A percentile compares a stretch with the other conserved stretches of the same genome.
These are phyloP conservation scores for Debaryomyces sp. DNA, from an alignment of 1,139 yeast species.

Conservation along the genomic window DNA sequence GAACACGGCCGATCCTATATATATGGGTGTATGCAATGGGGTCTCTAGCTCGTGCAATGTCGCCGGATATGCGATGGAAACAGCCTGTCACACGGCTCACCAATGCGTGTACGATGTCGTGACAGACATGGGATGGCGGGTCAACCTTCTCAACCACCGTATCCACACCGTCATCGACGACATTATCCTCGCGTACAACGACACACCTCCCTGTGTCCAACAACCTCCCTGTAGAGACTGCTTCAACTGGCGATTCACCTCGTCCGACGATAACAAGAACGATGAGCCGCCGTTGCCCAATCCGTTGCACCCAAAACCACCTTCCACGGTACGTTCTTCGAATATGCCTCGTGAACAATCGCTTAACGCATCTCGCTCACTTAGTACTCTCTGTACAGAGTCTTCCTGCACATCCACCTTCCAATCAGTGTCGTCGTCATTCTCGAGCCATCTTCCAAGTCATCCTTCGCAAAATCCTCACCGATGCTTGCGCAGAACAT, in stretches of 20 bases:
- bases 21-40: conserved; percentile 96
- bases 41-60: conserved; percentile 87
- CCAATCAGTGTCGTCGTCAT: conserved; percentile 2
- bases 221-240: conserved; percentile 89
- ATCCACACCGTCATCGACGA: conserved; percentile 91
- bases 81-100: conserved; percentile 91
- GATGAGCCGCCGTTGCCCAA: conserved; percentile 45
- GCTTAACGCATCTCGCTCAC: conserved; percentile 20
- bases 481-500: conserved; percentile 45
- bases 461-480: conserved; percentile 24
- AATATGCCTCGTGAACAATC: not conserved
- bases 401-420: conserved; percentile 4
- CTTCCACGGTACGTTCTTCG: conserved; percentile 4
- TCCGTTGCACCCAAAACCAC: conserved; percentile 32
- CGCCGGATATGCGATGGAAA: conserved; percentile 98
- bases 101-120: conserved; percentile 91
- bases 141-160: conserved; percentile 83
- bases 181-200: conserved; percentile 69
- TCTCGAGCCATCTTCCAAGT: conserved; percentile 9
- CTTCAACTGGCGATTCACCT: conserved; percentile 83
- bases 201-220: conserved; percentile 71
- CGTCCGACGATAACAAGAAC: conserved; percentile 47
- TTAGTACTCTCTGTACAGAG: not conserved
- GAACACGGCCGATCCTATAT: conserved; percentile 96
- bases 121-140: conserved; percentile 88